Conservation (phyloP, 495 filamentous ascomycete species). For the Trichocladium uniseriatum region DNA sequence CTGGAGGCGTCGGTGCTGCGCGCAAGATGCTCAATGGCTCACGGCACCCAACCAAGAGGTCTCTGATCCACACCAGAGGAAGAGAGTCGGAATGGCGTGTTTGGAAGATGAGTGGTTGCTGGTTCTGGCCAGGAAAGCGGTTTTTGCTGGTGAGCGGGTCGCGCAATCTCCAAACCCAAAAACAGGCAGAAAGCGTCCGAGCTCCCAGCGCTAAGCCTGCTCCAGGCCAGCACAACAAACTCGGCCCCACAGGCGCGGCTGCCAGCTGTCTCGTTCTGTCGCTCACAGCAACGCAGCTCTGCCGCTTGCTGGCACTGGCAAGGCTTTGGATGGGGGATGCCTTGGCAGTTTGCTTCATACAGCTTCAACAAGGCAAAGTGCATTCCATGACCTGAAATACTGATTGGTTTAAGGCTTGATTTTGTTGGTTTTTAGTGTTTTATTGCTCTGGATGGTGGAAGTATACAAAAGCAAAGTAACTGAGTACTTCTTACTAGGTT, state of each 20-base stretch:
- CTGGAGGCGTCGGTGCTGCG: background rate
- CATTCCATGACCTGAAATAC: too few relatives aligned
- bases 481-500: too few relatives aligned
- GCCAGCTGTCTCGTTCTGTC: constrained; percentile 18
- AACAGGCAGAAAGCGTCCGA: constrained; percentile 15
- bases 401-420: too few relatives aligned
- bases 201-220: constrained; percentile 23
- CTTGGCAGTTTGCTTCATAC: background rate
- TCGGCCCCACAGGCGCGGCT: constrained; percentile 25
- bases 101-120: background rate
- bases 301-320: constrained; percentile 10
- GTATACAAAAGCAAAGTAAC: background rate
- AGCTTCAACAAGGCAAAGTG: background rate
- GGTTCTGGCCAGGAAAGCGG: background rate
- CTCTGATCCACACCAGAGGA: background rate
- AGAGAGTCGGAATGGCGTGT: constrained; percentile 10
- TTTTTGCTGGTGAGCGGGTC: constrained; percentile 16
- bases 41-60: background rate
- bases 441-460: too few relatives aligned
- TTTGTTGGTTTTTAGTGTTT: background rate
- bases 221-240: constrained; percentile 25
- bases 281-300: constrained; percentile 24
- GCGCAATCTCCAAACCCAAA: constrained; percentile 15
- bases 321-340: background rate
- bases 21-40: background rate